These are phyloP conservation scores for Gossypium bickii DNA, from an alignment of 345 rosid species.

Conservation along the genomic window DNA sequence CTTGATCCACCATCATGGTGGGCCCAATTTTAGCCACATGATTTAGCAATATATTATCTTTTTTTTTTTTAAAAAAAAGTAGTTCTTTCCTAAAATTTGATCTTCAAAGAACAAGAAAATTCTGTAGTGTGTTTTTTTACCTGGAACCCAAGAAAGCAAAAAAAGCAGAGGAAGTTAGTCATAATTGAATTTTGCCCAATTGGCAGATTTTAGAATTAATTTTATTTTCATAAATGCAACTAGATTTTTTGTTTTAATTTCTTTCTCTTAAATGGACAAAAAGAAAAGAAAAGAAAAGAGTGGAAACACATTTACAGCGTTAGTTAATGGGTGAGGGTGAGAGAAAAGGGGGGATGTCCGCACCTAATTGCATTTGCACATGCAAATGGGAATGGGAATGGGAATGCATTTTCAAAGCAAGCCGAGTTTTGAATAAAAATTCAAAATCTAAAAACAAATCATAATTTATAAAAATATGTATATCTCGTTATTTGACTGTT, in stretches of 20 bases:
- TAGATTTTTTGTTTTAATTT: background rate
- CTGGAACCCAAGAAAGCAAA: background rate
- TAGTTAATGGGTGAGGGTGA: too few relatives aligned
- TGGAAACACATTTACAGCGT: too few relatives aligned
- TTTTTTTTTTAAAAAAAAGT: background rate
- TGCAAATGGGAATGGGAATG: too few relatives aligned
- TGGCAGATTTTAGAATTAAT: background rate
- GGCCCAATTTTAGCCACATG: constrained; percentile 43
- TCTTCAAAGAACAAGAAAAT: background rate
- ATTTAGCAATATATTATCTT: constrained; percentile 27
- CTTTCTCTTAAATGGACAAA: too few relatives aligned
- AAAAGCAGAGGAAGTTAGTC: background rate
- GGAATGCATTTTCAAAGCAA: too few relatives aligned
- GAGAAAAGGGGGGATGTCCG: too few relatives aligned
- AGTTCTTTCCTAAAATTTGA: background rate
- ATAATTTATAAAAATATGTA: too few relatives aligned
- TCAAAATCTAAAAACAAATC: too few relatives aligned
- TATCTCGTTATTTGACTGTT: too few relatives aligned
- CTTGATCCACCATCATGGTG: constrained; percentile 40
- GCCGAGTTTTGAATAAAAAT: too few relatives aligned
- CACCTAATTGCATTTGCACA: too few relatives aligned
- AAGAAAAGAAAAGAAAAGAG: too few relatives aligned
- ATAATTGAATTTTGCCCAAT: constrained; percentile 13
- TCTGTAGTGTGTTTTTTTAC: background rate
- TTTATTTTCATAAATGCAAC: background rate